These are phyloP conservation scores for Irpex rosettiformis DNA, from an alignment of 1,284 basidiomycete genomes.

Conservation along the genomic window DNA sequence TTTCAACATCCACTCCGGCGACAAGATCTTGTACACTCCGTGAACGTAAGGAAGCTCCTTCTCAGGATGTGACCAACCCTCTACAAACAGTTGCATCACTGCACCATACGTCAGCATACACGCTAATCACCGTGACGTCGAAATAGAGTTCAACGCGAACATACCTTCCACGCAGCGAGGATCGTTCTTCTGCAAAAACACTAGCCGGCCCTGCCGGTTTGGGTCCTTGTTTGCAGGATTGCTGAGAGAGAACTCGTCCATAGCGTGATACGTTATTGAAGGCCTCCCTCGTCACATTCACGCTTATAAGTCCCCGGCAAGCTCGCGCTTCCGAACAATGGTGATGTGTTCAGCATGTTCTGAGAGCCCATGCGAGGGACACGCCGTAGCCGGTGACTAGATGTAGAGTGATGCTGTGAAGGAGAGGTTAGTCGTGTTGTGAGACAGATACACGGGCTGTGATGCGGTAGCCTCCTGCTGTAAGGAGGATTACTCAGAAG, in stretches of 20 bases:
- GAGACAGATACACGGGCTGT: not conserved
- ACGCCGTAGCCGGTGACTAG: not conserved
- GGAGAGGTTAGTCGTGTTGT: not conserved
- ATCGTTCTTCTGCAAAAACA: slow-evolving; percentile 4
- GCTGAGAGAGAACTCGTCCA: slow-evolving; percentile 14
- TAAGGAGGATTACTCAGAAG: not conserved
- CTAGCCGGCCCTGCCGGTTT: slow-evolving; percentile 11
- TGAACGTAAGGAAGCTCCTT: slow-evolving; percentile 48
- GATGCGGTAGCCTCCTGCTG: not conserved
- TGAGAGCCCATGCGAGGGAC: not conserved
- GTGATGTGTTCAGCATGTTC: not conserved
- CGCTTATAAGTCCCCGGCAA: not conserved
- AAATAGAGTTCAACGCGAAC: not conserved
- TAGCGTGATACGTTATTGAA: not conserved
- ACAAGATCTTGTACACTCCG: slow-evolving; percentile 50
- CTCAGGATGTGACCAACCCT: slow-evolving; percentile 55
- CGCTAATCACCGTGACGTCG: not conserved
- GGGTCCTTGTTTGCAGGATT: slow-evolving; percentile 10
- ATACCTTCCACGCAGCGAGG: slow-evolving; percentile 10
- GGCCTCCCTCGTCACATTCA: not conserved
- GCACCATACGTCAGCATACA: not conserved
- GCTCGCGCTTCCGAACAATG: not conserved
- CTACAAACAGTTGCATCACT: slow-evolving; percentile 50
- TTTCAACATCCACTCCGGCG: slow-evolving; percentile 39
- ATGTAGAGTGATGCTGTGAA: not conserved